A percentile compares a stretch with the other conserved stretches of the same genome.
These are phyloP conservation scores for Entoloma clypeatum DNA, from an alignment of 1,284 basidiomycete genomes.

Conservation along the genomic window DNA sequence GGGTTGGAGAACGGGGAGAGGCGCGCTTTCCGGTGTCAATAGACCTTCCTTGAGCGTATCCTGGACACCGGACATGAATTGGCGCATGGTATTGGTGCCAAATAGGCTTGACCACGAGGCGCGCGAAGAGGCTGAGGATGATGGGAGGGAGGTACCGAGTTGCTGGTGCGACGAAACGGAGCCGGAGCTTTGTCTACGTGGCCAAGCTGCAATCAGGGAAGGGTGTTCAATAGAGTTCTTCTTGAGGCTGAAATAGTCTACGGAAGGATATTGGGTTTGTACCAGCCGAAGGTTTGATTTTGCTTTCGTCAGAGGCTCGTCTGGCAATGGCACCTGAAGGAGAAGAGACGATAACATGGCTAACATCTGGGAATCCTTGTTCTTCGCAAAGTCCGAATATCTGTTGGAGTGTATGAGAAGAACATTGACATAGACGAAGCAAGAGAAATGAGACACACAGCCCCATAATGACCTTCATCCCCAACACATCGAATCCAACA, in stretches of 20 bases:
- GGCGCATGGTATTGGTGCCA: constrained; percentile 57
- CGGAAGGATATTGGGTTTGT: constrained; percentile 21
- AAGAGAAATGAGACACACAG: constrained; percentile 36
- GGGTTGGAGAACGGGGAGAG: constrained; percentile 16
- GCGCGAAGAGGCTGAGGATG: constrained; percentile 52
- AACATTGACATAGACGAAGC: constrained; percentile 7
- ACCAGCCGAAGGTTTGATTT: constrained; percentile 3
- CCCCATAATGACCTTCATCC: constrained; percentile 36
- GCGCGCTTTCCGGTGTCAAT: constrained; percentile 33
- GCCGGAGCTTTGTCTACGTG: constrained; percentile 34
- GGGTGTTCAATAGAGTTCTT: constrained; percentile 31
- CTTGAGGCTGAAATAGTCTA: constrained; percentile 50
- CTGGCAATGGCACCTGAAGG: constrained; percentile 39
- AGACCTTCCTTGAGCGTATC: constrained; percentile 45
- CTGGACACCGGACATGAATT: constrained; percentile 56
- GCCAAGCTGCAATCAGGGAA: constrained; percentile 32
- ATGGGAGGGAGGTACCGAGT: constrained; percentile 32
- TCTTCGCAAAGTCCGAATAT: constrained; percentile 57
- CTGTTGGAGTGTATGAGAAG: constrained; percentile 33
- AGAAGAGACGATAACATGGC: constrained; percentile 74
- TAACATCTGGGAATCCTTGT: constrained; percentile 78
- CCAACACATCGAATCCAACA: constrained; percentile 26
- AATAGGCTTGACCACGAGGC: constrained; percentile 77
- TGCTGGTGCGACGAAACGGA: constrained; percentile 25
- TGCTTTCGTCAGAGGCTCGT: constrained; percentile 14